These are phyloP conservation scores for Fraxinus sp. DNA, from an alignment of 305 asterid genomes.

Conservation along the genomic window DNA sequence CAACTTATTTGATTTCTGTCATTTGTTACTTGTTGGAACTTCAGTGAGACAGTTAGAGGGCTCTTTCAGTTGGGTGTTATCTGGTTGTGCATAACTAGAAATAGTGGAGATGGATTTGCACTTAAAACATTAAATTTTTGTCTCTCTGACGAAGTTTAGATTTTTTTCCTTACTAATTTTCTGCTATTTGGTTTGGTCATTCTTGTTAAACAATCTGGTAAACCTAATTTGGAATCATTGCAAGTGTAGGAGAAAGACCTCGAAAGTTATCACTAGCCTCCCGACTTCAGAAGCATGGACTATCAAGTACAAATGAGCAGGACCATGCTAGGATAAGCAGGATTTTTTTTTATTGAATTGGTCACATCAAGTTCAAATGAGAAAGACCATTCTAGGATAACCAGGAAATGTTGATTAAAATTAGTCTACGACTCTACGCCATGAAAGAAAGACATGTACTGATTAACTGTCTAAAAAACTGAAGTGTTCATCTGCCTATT, in stretches of 20 bases:
- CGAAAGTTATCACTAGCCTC: neutral
- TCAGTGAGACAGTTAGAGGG: neutral
- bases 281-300: neutral
- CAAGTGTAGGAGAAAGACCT: neutral
- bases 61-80: neutral
- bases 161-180: neutral
- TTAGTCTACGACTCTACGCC: neutral
- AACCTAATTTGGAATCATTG: neutral
- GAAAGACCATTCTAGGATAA: neutral
- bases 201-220: neutral
- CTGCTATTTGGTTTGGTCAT: neutral
- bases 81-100: no score
- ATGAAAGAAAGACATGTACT: neutral
- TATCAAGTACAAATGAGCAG: neutral
- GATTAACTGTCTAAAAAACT: neutral
- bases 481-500: neutral
- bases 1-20: neutral
- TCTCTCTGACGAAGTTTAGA: neutral
- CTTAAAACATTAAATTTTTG: no score
- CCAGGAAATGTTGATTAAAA: neutral
- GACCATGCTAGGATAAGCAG: neutral
- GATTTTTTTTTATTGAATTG: no score
- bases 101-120: neutral
- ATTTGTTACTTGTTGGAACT: neutral
- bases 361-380: neutral